These are phyloP conservation scores for Moricandia moricandioides DNA, from an alignment of 345 rosid species.

Conservation along the genomic window DNA sequence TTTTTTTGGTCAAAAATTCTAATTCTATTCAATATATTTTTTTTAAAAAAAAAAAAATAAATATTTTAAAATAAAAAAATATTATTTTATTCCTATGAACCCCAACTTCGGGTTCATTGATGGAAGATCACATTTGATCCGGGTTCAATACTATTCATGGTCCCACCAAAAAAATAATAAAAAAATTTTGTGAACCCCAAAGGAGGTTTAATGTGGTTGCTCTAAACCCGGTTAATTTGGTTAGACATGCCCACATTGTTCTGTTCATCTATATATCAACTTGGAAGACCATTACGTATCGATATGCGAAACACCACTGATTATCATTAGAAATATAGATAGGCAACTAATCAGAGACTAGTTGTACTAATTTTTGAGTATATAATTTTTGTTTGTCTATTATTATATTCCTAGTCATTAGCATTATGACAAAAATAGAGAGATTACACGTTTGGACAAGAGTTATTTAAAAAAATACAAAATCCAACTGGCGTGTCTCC, in stretches of 20 bases:
- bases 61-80: too few species aligned
- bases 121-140: too few species aligned
- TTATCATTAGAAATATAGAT: not conserved
- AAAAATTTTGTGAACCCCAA: too few species aligned
- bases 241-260: not conserved
- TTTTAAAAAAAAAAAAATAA: too few species aligned
- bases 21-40: too few species aligned
- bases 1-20: too few species aligned
- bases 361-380: not conserved
- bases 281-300: not conserved
- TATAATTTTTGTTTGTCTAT: not conserved
- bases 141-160: too few species aligned
- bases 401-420: slow-evolving; percentile 2
- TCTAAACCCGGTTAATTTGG: not conserved
- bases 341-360: not conserved
- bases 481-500: slow-evolving; percentile 17
- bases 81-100: too few species aligned
- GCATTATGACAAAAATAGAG: not conserved
- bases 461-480: not conserved
- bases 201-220: too few species aligned
- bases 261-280: not conserved
- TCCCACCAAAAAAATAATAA: too few species aligned
- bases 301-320: not conserved
- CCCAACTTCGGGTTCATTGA: too few species aligned
- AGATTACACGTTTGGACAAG: not conserved